Base-by-base conservation (phyloP, 2,329 filamentous ascomycete species). In the Cercospora brassicicola region DNA sequence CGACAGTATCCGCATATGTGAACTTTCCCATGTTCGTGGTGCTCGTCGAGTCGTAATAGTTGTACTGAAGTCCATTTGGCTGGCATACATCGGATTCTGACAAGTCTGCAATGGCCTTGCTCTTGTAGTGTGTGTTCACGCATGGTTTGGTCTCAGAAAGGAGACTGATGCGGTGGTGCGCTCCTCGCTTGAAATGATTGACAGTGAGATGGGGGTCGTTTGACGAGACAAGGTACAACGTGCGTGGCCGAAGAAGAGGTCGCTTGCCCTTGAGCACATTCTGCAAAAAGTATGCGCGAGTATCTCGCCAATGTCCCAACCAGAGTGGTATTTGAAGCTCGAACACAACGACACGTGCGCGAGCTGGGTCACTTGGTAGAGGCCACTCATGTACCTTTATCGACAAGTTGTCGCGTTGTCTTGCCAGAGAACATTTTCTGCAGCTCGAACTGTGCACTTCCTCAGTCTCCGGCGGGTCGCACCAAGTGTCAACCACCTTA, bases 331-430 rank as follows among this genome's bases (percentile, higher is more conserved):
- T 78, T 0, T 63, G 68, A 0, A 89, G 75, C 68, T 89, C 87
- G 61, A 89, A 87, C 0, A 88, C 69, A 0, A 85, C 76, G 0
- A 79, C 79, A 33, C 83, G 82, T n/a, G 78, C 78, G 9, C 79
- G 71, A 2, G 75, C 67, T 0, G 73, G 57, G 2, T 78, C 65
- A 0, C 61, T 45, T 2, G 86, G 86, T 0, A 89, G 77, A 1
- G 82, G 84, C 62, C 84, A 78, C 71, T 89, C 87, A 51, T 85
- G 81, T 1, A 84, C 74, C 0, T 69, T 8, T 20, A 89, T 87
- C 10, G 67, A 73, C 18, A 87, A 78, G 1, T 76, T 73, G 0
- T 77, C 79, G 0, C 79, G 76, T 23, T 73, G 31, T 4, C 78
- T 75, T n/a, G 75, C 55, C 56, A 81, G 78, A 72, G 73, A 0